Evolutionary conservation across 176 grass and related monocot genomes (phyloP), one percentile per base, ranked within the genome.

Genomic region (Juncus effusus): DNA sequence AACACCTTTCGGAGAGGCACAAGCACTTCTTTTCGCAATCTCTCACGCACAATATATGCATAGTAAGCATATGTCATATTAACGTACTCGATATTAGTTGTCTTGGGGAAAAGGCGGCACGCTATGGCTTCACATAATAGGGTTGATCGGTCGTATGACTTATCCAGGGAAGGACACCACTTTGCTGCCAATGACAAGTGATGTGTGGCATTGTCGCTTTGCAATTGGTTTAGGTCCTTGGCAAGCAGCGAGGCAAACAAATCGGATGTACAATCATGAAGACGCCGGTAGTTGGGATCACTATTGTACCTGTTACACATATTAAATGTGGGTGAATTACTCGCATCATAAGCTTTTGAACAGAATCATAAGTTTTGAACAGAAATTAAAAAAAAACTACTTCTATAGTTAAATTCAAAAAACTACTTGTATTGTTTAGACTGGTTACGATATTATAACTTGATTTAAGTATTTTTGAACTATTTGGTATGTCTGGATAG

Each of bases 101-200:
- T 57, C 53, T 74, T 66, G 5, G 83, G 84, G 36, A 86, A 86
- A 53, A 82, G 14, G 5, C 73, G 73, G 63, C 79, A 78, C 10
- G 78, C 63, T 15, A 82, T 74, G 5, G 83, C 79, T 70, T 86
- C 83, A 57, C 83, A 82, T 68, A 81, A 78, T 16, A 86, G 73
- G 1, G 68, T 86, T 36, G 78, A 60, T 2, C 64, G 63, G 50
- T 85, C 82, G 57, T 63, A 85, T 13, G 76, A 80, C 37, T 76
- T 79, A 40, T 75, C 67, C 8, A 78, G 59, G 28, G 80, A 72
- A 1, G 80, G 80, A 39, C 73, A 81, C 78, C 78, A 81, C 19
- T 81, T 81, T 16, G 78, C 70, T 15, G 78, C 78, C n/a, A 81
- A 69, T n/a, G 52, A 56, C 10, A 81, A 40, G 12, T 69, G 37